Base-by-base conservation (phyloP, 2,329 filamentous ascomycete species). In the Pleurostoma richardsiae region DNA sequence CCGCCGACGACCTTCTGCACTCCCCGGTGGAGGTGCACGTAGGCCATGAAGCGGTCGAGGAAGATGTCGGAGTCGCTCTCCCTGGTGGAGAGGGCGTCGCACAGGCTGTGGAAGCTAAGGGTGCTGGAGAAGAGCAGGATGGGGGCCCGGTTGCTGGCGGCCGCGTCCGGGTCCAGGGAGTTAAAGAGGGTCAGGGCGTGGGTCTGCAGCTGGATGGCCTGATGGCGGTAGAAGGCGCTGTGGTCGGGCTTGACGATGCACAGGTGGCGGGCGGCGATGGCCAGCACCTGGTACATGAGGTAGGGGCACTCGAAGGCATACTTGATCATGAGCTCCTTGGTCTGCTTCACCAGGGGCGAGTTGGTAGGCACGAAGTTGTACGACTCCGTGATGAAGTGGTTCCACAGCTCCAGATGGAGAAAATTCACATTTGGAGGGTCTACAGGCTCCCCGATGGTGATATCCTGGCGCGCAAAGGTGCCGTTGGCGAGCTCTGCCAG, bases 101-200 rank as follows among this genome's bases (percentile, higher is more conserved):
- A 73, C 4, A 80, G 64, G 38, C 70, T 65, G 44, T 78, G 73
- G 5, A 76, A 61, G 39, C 72, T 70, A 1, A 75, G 54, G 4
- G 68, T 48, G 19, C 63, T 59, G 4, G 71, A 67, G 55, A 75
- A 76, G n/a, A 75, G 56, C 46, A 74, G 71, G 10, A 69, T 62
- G 2, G 69, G 64, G 26, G 72, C 55, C 38, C 61, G 66, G 42
- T 60, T 61, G 10, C 64, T 59, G 26, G 64, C 58, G 39, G 49
- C 56, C 50, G 52, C 65, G 6, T 64, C 59, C 26, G 63, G 58
- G 43, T 49, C 56, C 50, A 50, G 64, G 33, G 44, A 50, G 52
- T 63, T 71, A 52, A 67, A 72, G 46, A 61, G 59, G 40, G 59
- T 56, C 26, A 75, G 59, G 30, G 68, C 71, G 3, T 67, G 64